Evolutionary conservation across 495 filamentous ascomycete genomes (phyloP), one percentile per base, ranked within the genome.

Genomic region (Bacidia rubella): DNA sequence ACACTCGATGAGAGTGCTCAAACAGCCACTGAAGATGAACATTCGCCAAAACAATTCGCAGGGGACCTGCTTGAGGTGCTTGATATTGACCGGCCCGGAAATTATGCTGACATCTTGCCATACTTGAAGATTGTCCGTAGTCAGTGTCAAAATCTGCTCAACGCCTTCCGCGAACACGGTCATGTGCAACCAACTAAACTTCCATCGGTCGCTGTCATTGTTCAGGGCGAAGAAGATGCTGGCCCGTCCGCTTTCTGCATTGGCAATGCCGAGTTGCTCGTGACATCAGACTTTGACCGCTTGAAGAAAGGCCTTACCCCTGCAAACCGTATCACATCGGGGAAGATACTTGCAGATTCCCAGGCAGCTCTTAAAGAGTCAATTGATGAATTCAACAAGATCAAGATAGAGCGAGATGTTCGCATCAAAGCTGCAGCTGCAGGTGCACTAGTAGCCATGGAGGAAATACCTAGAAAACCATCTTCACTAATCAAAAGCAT

Each of bases 201-300:
- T 43, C 90, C 92, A 2, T 68, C 69, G 11, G 77, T 96, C 35
- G 86, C 93, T 50, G 85, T 89, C 27, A 81, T 97, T 38, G 86
- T 93, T 21, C 92, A 97, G 70, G 93, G 92, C 19, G 90, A 97
- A 55, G 65, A 82, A 1, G 85, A 88, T 61, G 89, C 92, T 41
- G 88, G 90, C 11, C 87, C 87, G 17, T 86, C 81, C 54, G 88
- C 92, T 24, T 98, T 98, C 68, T 92, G 87, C 38, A 73, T 96
- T 52, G 70, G 75, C 1, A 85, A 90, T 59, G 92, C 89, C 1
- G 87, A 95, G 55, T 88, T 86, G 65, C 82, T 92, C 27, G 76
- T 92, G 47, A 77, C 73, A 23, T 73, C 82, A 0, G 89, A 97
- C 54, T 98, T 86, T 61, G 86, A 93, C 44, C 75, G 81, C 50